phyloP scores from a whole-genome alignment of 305 asterid genomes.

The Fraxinus dipetala region DNA sequence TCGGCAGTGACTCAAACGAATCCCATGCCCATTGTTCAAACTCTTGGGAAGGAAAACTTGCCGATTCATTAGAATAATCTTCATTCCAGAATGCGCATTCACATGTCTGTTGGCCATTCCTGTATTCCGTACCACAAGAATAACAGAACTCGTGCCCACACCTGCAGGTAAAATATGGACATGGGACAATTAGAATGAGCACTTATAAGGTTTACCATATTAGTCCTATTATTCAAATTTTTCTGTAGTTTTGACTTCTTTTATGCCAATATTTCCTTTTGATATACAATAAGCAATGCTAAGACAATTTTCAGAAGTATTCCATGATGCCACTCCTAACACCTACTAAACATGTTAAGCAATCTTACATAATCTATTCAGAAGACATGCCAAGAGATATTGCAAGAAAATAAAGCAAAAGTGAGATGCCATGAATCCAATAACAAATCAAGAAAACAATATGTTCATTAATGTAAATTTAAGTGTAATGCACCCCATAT shows the following conservation, averaged over 20 bases:
- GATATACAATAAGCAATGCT: not conserved
- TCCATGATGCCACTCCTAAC: not conserved
- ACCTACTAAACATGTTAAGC: not conserved
- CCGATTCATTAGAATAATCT: constrained; percentile 39
- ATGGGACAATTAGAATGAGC: not conserved
- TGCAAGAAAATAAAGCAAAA: not conserved
- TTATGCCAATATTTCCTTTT: not conserved
- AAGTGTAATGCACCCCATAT: not conserved
- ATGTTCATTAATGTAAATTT: not conserved
- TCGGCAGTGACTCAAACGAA: constrained; percentile 68
- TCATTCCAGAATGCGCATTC: constrained; percentile 68
- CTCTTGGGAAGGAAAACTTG: constrained; percentile 47
- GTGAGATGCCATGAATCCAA: not conserved
- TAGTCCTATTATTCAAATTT: not conserved
- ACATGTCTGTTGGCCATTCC: constrained; percentile 56
- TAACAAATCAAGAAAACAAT: not conserved
- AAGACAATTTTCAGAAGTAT: not conserved
- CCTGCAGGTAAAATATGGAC: constrained; percentile 34
- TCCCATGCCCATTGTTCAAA: constrained; percentile 92
- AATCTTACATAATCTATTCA: not conserved
- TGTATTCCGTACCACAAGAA: constrained; percentile 64
- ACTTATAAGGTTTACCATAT: not conserved
- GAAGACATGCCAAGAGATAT: not conserved
- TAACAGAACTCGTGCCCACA: constrained; percentile 82
- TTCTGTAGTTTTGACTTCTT: not conserved